These are phyloP conservation scores for Candida krabiensis DNA, from an alignment of 805 yeast genomes.

Conservation along the genomic window DNA sequence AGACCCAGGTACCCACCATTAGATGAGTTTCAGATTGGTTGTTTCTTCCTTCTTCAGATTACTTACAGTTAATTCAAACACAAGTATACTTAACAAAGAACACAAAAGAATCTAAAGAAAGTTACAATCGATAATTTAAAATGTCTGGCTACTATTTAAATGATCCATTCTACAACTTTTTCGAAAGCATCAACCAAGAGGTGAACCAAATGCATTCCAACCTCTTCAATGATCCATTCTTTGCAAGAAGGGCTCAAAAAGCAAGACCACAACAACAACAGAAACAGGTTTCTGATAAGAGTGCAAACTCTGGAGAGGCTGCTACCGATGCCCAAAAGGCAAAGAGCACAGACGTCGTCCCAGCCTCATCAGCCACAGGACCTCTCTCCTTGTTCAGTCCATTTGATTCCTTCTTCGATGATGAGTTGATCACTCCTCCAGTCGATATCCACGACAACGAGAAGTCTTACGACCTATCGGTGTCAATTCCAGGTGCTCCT, in stretches of 20 bases:
- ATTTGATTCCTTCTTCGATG: constrained; percentile 26
- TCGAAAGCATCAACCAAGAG: constrained; percentile 42
- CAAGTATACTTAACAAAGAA: background rate
- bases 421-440: constrained; percentile 37
- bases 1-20: background rate
- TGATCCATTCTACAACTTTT: constrained; percentile 45
- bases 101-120: background rate
- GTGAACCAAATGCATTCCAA: constrained; percentile 38
- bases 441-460: constrained; percentile 47
- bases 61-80: too few relatives aligned
- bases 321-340: constrained; percentile 2
- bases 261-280: constrained; percentile 6
- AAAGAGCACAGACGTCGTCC: constrained; percentile 3
- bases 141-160: constrained; percentile 17
- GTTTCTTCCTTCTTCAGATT: background rate
- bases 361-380: constrained; percentile 2
- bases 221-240: constrained; percentile 31
- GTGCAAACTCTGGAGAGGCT: constrained; percentile 3
- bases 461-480: constrained; percentile 39
- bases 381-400: constrained; percentile 26
- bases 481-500: constrained; percentile 49
- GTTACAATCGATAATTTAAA: too few relatives aligned
- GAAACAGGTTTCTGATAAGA: constrained; percentile 6
- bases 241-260: constrained; percentile 11
- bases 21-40: background rate